These are phyloP conservation scores for Plasmodium sp. DNA, from an alignment of 169 alveolate species.

Conservation along the genomic window DNA sequence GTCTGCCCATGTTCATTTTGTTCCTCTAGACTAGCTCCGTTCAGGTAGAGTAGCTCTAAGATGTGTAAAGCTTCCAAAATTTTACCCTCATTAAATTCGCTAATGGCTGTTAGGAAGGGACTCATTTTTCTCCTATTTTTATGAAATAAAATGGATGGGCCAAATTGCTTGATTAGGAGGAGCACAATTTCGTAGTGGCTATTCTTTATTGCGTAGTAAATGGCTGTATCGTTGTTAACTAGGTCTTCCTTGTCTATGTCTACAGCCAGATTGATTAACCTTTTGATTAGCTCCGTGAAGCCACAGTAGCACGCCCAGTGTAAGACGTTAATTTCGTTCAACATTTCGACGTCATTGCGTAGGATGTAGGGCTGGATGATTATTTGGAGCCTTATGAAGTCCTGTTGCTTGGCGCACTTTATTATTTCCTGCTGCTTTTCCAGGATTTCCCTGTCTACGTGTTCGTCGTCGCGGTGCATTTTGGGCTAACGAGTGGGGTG, in stretches of 20 bases:
- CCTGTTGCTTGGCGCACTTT: constrained; percentile 67
- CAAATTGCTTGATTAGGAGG: constrained; percentile 78
- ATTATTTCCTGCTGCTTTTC: constrained; percentile 66
- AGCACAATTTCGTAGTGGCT: constrained; percentile 82
- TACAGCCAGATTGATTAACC: constrained; percentile 75
- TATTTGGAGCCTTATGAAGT: constrained; percentile 37
- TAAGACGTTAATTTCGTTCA: constrained; percentile 74
- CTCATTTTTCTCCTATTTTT: constrained; percentile 80
- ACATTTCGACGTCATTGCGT: constrained; percentile 74
- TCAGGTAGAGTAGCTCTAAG: constrained; percentile 88
- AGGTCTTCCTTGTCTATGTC: constrained; percentile 82
- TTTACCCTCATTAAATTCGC: constrained; percentile 87
- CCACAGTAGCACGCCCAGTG: constrained; percentile 88
- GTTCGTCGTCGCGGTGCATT: constrained; percentile 9
- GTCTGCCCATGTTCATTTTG: constrained; percentile 92
- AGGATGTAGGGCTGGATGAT: constrained; percentile 55
- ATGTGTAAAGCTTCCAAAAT: constrained; percentile 84
- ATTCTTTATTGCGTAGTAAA: constrained; percentile 85
- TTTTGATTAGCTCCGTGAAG: constrained; percentile 78
- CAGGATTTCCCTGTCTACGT: constrained; percentile 35
- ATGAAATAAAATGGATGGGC: constrained; percentile 82
- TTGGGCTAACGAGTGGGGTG: neutral
- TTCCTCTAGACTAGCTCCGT: constrained; percentile 92
- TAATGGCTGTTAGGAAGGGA: constrained; percentile 89
- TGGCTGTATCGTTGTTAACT: constrained; percentile 85